Percentiles rank a stretch among this genome's conserved stretches.
Evolutionary conservation across 768 basidiomycete species (phyloP).

Genomic region (Ramaria rubella): DNA sequence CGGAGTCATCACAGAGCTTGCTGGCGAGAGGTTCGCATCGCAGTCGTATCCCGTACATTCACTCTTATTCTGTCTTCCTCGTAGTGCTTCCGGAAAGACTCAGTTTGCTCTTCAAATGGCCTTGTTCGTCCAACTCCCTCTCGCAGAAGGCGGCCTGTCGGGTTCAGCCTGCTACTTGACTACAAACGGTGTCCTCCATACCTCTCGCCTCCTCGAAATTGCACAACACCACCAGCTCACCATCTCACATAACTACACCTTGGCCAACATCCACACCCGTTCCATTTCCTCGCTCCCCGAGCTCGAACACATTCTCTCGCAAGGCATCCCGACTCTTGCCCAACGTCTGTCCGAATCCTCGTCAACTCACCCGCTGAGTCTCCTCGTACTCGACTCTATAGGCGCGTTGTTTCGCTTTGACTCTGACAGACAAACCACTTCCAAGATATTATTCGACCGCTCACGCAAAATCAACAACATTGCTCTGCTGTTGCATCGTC

Average conservation of each 20-base stretch:
- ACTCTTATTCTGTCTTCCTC: background rate
- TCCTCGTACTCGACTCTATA: constrained; percentile 84
- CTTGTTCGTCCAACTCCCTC: constrained; percentile 68
- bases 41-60: constrained; percentile 7
- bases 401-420: constrained; percentile 72
- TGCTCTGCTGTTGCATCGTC: constrained; percentile 58
- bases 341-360: constrained; percentile 24
- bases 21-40: constrained; percentile 68
- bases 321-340: constrained; percentile 49
- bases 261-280: constrained; percentile 58
- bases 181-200: constrained; percentile 63
- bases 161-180: constrained; percentile 77
- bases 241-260: constrained; percentile 35
- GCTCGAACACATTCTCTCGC: constrained; percentile 49
- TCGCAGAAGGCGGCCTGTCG: constrained; percentile 44
- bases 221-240: constrained; percentile 43
- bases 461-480: constrained; percentile 63
- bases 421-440: constrained; percentile 40
- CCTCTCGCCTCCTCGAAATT: constrained; percentile 63
- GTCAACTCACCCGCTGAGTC: constrained; percentile 52
- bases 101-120: constrained; percentile 85
- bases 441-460: constrained; percentile 61
- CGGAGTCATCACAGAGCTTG: constrained; percentile 82
- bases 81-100: constrained; percentile 90
- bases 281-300: constrained; percentile 47